phyloP scores from a whole-genome alignment of 768 basidiomycete species.

The Tulasnella sp. region DNA sequence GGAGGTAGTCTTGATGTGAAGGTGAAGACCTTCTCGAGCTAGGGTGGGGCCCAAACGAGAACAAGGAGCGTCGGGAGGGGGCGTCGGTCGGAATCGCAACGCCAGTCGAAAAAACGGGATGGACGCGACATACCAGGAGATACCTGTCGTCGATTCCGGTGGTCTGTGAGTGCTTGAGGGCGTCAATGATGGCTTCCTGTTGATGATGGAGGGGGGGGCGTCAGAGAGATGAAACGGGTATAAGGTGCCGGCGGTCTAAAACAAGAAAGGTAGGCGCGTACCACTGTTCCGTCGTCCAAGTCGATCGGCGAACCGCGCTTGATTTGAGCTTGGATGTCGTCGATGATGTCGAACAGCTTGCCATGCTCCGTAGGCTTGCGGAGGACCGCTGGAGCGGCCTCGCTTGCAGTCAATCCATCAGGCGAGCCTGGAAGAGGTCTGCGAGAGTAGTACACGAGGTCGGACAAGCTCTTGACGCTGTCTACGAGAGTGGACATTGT shows the following conservation, averaged over 20 bases:
- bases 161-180: slow-evolving; percentile 44
- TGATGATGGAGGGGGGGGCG: not conserved
- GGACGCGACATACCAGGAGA: slow-evolving; percentile 48
- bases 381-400: slow-evolving; percentile 23
- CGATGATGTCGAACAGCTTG: not conserved
- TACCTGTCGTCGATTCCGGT: slow-evolving; percentile 56
- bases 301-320: slow-evolving; percentile 25
- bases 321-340: slow-evolving; percentile 12
- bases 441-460: slow-evolving; percentile 25
- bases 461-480: slow-evolving; percentile 16
- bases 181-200: slow-evolving; percentile 40
- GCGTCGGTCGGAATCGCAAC: not conserved
- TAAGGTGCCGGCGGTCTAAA: slow-evolving; percentile 2
- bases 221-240: not conserved
- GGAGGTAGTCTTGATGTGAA: slow-evolving; percentile 55
- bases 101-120: not conserved
- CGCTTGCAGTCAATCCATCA: slow-evolving; percentile 24
- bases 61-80: slow-evolving; percentile 3
- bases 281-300: slow-evolving; percentile 15
- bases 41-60: slow-evolving; percentile 39
- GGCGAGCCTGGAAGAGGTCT: slow-evolving; percentile 23
- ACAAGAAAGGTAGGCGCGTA: not conserved
- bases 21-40: slow-evolving; percentile 57
- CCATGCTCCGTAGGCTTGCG: slow-evolving; percentile 15
- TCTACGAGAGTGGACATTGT: slow-evolving; percentile 21